Base-by-base conservation (phyloP, 345 rosid species). In the Ceriops tagal region DNA sequence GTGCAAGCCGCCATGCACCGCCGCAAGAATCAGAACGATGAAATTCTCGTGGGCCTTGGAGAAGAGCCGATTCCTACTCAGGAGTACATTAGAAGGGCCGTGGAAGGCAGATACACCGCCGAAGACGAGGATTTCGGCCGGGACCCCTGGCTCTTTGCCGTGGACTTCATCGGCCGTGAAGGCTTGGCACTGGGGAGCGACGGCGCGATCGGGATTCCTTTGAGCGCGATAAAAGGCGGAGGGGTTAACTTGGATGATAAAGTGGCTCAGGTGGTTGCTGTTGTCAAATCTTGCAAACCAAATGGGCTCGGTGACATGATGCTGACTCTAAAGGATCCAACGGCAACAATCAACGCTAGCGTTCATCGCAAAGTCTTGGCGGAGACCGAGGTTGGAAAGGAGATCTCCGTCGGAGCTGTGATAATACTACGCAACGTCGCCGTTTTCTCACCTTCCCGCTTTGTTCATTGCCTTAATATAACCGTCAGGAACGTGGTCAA, bases 1-100 rank as follows among this genome's bases (percentile, higher is more conserved):
- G 58, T 55, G 58, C 58, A 55, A 55, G 28, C 58, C 18, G 58
- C 58, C 28, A 55, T 55, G 58, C 10, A 55, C 11, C 58, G 58
- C 58, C 58, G 28, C 27, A 22, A 22, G 16, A 21, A 22, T 22
- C 58, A 22, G 15, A 55, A 8, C 58, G 15, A 43, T 13, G 49
- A 15, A 43, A 43, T 11, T 43, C 49, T 13, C 5, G 49, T 3
- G 49, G 49, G 49, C 3, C 49, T 43, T 5, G 49, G 49, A 13
- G 58, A 55, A 22, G 28, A 55, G 13, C 58, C 58, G 5, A 55
- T 55, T 22, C 58, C 58, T n/a, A 55, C 58, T 55, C 58, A 55
- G 27, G 58, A 55, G 58, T 55, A 55, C 58, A 55, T 55, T 24
- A 55, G 27, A 26, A 21, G 58, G 21, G 58, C 58, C 0, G 58